A percentile compares a stretch with the other conserved stretches of the same genome.
Conservation (phyloP, 2,329 filamentous ascomycete genomes). For the Daldinia sp. region DNA sequence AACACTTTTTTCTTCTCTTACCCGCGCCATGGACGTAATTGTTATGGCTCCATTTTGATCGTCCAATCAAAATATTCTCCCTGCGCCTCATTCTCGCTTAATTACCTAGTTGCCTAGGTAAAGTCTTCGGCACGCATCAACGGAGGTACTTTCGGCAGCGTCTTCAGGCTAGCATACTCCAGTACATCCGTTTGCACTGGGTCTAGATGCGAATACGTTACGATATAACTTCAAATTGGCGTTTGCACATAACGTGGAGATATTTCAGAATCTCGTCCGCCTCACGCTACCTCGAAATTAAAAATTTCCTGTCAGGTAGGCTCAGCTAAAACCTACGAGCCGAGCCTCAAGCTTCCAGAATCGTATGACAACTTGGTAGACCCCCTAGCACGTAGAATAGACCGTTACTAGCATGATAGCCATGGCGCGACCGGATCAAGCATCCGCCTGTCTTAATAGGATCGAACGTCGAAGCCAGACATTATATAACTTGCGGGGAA, state of each 20-base stretch:
- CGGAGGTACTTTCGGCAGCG: slow-evolving; percentile 4
- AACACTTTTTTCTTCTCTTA: background rate
- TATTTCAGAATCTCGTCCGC: background rate
- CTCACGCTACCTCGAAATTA: background rate
- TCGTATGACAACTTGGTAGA: slow-evolving; percentile 8
- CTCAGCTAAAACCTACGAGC: too few relatives aligned
- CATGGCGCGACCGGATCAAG: slow-evolving; percentile 13
- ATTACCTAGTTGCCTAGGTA: background rate
- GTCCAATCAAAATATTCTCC: background rate
- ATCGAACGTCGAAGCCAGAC: background rate
- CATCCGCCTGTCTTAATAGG: slow-evolving; percentile 19
- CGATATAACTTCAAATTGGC: background rate
- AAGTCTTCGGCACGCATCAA: background rate
- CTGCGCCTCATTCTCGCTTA: slow-evolving; percentile 11
- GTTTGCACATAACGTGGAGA: background rate
- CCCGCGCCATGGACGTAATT: background rate
- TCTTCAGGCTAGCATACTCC: background rate
- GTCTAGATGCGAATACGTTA: background rate
- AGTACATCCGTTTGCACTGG: background rate
- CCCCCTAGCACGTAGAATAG: slow-evolving; percentile 7
- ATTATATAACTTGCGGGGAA: slow-evolving; percentile 11
- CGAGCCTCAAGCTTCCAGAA: slow-evolving; percentile 9
- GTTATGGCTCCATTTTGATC: background rate
- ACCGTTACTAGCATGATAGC: slow-evolving; percentile 5
- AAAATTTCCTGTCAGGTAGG: too few relatives aligned